phyloP scores from a whole-genome alignment of 805 yeast species.

The Barnettozyma wickerhamii region DNA sequence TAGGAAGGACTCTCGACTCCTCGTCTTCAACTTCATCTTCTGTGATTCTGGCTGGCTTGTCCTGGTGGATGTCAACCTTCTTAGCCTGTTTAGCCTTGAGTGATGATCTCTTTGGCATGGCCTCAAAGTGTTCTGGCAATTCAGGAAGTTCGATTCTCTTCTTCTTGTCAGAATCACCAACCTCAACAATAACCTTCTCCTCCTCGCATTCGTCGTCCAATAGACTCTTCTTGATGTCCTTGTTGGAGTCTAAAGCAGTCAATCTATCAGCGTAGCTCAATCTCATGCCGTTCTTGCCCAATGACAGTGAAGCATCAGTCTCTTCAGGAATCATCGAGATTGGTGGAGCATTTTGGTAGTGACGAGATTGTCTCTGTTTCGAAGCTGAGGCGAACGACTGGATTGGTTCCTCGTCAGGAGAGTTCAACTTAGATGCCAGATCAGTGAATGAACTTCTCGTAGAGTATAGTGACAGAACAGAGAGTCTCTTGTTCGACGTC shows the following conservation, averaged over 20 bases:
- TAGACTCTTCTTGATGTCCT: not conserved
- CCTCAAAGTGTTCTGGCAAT: conserved; percentile 20
- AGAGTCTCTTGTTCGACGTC: conserved; percentile 59
- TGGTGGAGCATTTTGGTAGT: conserved; percentile 8
- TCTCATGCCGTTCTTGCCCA: conserved; percentile 24
- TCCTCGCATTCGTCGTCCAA: conserved; percentile 6
- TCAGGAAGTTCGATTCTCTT: conserved; percentile 21
- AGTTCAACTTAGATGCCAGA: conserved; percentile 41
- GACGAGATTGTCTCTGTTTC: conserved; percentile 5
- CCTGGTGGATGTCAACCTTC: conserved; percentile 29
- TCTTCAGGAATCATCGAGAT: conserved; percentile 21
- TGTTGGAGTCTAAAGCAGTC: conserved; percentile 17
- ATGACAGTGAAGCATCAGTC: conserved; percentile 13
- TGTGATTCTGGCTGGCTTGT: conserved; percentile 7
- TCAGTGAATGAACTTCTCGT: conserved; percentile 62
- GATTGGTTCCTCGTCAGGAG: conserved; percentile 11
- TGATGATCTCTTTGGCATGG: conserved; percentile 8
- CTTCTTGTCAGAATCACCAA: conserved; percentile 2
- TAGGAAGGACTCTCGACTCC: conserved; percentile 10
- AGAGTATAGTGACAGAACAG: conserved; percentile 69
- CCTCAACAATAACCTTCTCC: conserved; percentile 9
- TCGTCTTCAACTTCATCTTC: conserved; percentile 13
- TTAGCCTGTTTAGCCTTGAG: conserved; percentile 5
- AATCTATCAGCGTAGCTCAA: conserved; percentile 38
- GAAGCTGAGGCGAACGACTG: conserved; percentile 5